A percentile compares a stretch with the other conserved stretches of the same genome.
Evolutionary conservation across 805 yeast genomes (phyloP).

Genomic region (Saccharomycopsis sp.): DNA sequence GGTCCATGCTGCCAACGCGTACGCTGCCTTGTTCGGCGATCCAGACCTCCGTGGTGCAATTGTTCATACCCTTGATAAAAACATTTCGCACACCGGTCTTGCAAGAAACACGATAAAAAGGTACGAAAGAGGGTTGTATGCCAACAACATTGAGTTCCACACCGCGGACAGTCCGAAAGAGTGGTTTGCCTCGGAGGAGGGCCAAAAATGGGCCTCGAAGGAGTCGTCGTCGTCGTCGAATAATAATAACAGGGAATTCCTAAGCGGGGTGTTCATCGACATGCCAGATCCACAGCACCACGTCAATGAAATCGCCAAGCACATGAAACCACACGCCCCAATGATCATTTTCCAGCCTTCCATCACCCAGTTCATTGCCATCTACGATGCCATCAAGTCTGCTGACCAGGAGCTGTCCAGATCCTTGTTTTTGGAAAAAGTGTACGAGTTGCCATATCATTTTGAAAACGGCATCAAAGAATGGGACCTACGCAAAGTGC

Average conservation of each 20-base stretch:
- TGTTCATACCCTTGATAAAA: constrained; percentile 38
- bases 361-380: constrained; percentile 38
- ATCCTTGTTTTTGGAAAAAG: constrained; percentile 31
- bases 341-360: constrained; percentile 40
- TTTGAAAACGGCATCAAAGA: constrained; percentile 44
- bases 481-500: constrained; percentile 34
- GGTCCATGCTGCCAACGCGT: constrained; percentile 38
- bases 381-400: constrained; percentile 27
- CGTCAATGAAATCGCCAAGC: constrained; percentile 27
- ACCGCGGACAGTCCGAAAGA: constrained; percentile 32
- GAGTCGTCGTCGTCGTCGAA: constrained; percentile 8
- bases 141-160: constrained; percentile 38
- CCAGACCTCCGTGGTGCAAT: constrained; percentile 32
- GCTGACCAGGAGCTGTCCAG: constrained; percentile 19
- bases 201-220: too few relatives aligned
- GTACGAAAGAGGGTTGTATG: constrained; percentile 36
- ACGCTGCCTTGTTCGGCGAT: constrained; percentile 24
- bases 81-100: constrained; percentile 31
- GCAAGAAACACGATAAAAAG: constrained; percentile 34
- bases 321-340: constrained; percentile 35
- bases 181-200: constrained; percentile 28
- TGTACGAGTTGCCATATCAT: constrained; percentile 38
- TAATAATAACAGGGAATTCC: constrained; percentile 24
- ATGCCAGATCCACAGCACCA: constrained; percentile 37
- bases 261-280: constrained; percentile 39